Percentiles rank a stretch among this genome's conserved stretches.
These are phyloP conservation scores for Lactifluus pinguis DNA, from an alignment of 768 basidiomycete genomes.

Conservation along the genomic window DNA sequence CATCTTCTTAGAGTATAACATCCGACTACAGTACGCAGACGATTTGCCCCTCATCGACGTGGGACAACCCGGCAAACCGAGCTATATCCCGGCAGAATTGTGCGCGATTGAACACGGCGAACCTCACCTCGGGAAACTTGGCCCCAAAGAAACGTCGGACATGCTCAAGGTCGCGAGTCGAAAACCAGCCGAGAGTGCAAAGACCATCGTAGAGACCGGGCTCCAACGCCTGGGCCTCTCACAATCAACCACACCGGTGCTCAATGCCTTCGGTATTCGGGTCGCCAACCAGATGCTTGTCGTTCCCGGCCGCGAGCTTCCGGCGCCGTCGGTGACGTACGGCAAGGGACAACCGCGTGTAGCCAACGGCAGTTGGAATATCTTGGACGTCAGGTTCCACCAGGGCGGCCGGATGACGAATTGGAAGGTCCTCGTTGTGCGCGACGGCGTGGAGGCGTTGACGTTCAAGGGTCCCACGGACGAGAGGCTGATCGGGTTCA, in stretches of 20 bases:
- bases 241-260: slow-evolving; percentile 25
- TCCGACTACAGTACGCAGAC: slow-evolving; percentile 34
- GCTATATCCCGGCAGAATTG: slow-evolving; percentile 57
- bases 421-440: slow-evolving; percentile 63
- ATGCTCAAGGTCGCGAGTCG: slow-evolving; percentile 70
- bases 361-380: slow-evolving; percentile 67
- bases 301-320: slow-evolving; percentile 57
- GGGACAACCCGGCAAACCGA: slow-evolving; percentile 25
- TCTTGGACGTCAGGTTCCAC: slow-evolving; percentile 62
- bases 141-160: slow-evolving; percentile 48
- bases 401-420: slow-evolving; percentile 38
- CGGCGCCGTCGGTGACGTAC: slow-evolving; percentile 50
- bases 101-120: slow-evolving; percentile 56
- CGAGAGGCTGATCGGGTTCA: slow-evolving; percentile 32
- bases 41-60: slow-evolving; percentile 31
- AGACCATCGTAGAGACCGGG: slow-evolving; percentile 48
- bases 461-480: slow-evolving; percentile 37
- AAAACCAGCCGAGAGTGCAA: slow-evolving; percentile 49
- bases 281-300: slow-evolving; percentile 51
- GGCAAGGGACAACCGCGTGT: slow-evolving; percentile 35
- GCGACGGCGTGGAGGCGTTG: slow-evolving; percentile 34
- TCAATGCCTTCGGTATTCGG: slow-evolving; percentile 48
- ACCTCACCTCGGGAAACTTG: slow-evolving; percentile 52
- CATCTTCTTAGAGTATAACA: slow-evolving; percentile 44
- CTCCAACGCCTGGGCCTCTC: slow-evolving; percentile 46